Evolutionary conservation across 129 eudicot genomes (phyloP), one percentile per base, ranked within the genome.

Genomic region (Tagetes erecta): DNA sequence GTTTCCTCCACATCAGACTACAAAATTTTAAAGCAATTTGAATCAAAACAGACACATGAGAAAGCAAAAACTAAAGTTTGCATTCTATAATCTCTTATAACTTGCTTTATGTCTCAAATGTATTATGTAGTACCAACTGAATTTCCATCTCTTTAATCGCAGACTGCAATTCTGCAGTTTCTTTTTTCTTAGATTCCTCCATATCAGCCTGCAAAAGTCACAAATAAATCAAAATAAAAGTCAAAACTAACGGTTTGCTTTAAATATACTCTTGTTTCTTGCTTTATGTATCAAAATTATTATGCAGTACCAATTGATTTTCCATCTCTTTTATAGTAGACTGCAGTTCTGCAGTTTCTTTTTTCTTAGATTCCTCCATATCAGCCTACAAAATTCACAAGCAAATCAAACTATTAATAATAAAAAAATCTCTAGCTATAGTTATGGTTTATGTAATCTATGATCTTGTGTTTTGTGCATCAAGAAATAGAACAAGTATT

Each of bases 1-100:
- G 90, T 86, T 80, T 87, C 94, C 81, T 88, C 92, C 55, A 80
- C 55, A 42, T 88, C 92, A 64, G 74, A 85, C 97, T 92, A 75
- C 46, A 79, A 34, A 74, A 42, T 51, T 56, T 72, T 2, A 40
- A 70, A 78, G 38, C 59, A 44, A 9, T 55, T 40, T 3, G 55
- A 62, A 38, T 8, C 56, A 75, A 76, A 67, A 53, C 6, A 40
- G 38, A 41, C 4, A 35, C 3, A 45, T 14, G 14, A 53, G 39
- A 30, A 53, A 38, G 27, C 27, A 20, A 67, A 50, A 76, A 36
- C 47, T 53, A 5, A 44, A 45, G 47, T 56, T 55, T 47, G 34
- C 14, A 49, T 41, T 57, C 11, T 44, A 39, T 39, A 6, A 50
- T 71, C 4, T 50, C 70, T 31, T n/a, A 50, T 8, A 38, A 38